Evolutionary conservation across 352 stramenopile species (phyloP), one percentile per base, ranked within the genome.

Genomic region (Globisporangium radiosum): DNA sequence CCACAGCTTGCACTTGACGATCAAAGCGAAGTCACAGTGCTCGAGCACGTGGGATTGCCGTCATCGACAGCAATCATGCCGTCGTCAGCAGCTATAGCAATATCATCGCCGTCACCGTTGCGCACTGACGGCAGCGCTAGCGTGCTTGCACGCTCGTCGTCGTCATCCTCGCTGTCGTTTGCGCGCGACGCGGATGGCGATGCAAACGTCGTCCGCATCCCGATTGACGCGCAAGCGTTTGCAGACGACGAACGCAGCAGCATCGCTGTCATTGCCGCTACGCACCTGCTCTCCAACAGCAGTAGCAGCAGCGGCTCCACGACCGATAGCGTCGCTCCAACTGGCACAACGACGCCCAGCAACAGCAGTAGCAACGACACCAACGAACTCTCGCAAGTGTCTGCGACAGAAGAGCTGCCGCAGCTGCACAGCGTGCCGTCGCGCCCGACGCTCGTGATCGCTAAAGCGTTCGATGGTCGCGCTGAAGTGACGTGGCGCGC

Each of bases 401-500:
- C 15, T 19, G 36, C 11, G 43, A 52, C 25, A 11, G 48, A 25
- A 25, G 45, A 43, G 33, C 45, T 3, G 3, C 25, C 51, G 9
- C 69, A 75, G 47, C 71, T 77, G 53, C 80, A 83, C 50, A 72
- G 80, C 40, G 80, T 90, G 0, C 80, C 80, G 25, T 86, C 78
- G 7, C 84, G 84, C 39, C 78, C 81, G 43, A 88, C 72, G 7
- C 59, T 84, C 33, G 78, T 88, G 33, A 76, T 57, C 2, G 81
- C 78, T 3, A 69, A 78, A 4, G 78, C 75, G 0, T 75, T 70
- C 19, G 81, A 90, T 50, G 65, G 75, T 10, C 62, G 68, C n/a
- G 81, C 77, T 17, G 65, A 80, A 59, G 81, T 90, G 38, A 73
- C 68, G 15, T 90, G 81, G 81, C 73, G 82, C 37, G 57, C 73